These are phyloP conservation scores for Paraphaeosphaeria sporulosa DNA, from an alignment of 2,329 filamentous ascomycete genomes.

Conservation along the genomic window DNA sequence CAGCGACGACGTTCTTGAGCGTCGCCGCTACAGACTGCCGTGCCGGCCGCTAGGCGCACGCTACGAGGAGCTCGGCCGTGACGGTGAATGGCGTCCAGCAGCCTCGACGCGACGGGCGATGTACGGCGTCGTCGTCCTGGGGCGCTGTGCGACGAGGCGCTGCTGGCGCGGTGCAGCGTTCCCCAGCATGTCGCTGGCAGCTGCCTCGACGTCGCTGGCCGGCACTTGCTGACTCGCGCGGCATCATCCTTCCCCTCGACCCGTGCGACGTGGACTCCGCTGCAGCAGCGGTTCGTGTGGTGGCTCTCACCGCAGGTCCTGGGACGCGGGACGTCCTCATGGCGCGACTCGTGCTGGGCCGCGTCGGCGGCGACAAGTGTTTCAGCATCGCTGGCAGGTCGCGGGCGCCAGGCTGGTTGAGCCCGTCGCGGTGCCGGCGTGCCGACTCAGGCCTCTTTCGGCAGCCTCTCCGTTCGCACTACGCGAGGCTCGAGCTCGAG, in stretches of 20 bases:
- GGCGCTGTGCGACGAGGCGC: background rate
- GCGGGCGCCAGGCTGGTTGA: too few species aligned
- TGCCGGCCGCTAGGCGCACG: constrained; percentile 18
- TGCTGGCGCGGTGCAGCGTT: background rate
- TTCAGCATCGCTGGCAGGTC: constrained; percentile 43
- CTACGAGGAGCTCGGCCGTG: background rate
- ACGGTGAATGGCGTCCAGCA: background rate
- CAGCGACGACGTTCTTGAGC: constrained; percentile 5
- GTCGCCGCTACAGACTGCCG: constrained; percentile 21
- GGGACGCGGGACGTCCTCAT: constrained; percentile 15
- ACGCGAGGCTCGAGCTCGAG: constrained; percentile 44
- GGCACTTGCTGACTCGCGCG: background rate
- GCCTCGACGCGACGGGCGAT: too few species aligned
- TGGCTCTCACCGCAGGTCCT: too few species aligned
- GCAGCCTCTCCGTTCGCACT: constrained; percentile 40
- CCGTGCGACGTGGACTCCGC: too few species aligned
- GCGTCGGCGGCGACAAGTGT: constrained; percentile 17
- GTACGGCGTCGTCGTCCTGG: background rate
- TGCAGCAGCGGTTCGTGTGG: too few species aligned
- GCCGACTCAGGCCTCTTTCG: constrained; percentile 38
- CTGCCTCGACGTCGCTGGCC: background rate
- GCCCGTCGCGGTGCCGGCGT: constrained; percentile 44
- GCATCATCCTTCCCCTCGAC: too few species aligned
- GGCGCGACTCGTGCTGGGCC: constrained; percentile 24
- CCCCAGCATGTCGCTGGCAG: background rate